These are phyloP conservation scores for Dothideomycetes sp. DNA, from an alignment of 2,329 filamentous ascomycete genomes.

Conservation along the genomic window DNA sequence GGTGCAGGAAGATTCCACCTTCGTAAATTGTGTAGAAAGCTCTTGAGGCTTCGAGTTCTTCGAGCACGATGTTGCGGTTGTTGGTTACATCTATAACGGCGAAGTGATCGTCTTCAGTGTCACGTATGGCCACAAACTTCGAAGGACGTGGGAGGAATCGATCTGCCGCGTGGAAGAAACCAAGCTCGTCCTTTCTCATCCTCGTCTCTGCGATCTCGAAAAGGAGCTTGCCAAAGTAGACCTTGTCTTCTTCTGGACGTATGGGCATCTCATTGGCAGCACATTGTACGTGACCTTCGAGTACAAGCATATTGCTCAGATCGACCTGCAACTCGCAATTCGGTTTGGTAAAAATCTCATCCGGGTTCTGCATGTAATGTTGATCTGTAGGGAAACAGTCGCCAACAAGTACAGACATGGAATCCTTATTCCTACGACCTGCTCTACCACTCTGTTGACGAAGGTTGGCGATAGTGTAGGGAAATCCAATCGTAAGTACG, in stretches of 20 bases:
- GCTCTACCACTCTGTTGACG: constrained; percentile 91
- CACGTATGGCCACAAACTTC: constrained; percentile 75
- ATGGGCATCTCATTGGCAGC: constrained; percentile 94
- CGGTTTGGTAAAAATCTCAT: constrained; percentile 84
- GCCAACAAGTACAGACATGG: constrained; percentile 78
- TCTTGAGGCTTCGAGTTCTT: constrained; percentile 93
- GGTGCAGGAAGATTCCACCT: constrained; percentile 91
- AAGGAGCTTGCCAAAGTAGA: constrained; percentile 72
- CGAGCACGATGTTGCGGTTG: constrained; percentile 72
- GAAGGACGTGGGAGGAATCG: constrained; percentile 80
- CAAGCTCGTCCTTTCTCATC: constrained; percentile 62
- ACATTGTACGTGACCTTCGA: constrained; percentile 92
- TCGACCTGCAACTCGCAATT: constrained; percentile 87
- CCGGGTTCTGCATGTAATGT: constrained; percentile 92
- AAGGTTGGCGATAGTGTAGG: constrained; percentile 89
- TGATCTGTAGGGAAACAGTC: constrained; percentile 88
- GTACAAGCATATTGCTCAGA: constrained; percentile 78
- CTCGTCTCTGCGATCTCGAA: constrained; percentile 62
- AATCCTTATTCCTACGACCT: constrained; percentile 86
- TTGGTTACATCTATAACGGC: constrained; percentile 85
- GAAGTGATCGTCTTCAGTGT: constrained; percentile 86
- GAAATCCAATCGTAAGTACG: constrained; percentile 88
- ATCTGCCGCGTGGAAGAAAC: constrained; percentile 84
- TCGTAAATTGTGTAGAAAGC: constrained; percentile 95
- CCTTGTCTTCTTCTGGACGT: constrained; percentile 60